Evolutionary conservation across 2,329 filamentous ascomycete species (phyloP).

Genomic region (Arachnopeziza araneosa): DNA sequence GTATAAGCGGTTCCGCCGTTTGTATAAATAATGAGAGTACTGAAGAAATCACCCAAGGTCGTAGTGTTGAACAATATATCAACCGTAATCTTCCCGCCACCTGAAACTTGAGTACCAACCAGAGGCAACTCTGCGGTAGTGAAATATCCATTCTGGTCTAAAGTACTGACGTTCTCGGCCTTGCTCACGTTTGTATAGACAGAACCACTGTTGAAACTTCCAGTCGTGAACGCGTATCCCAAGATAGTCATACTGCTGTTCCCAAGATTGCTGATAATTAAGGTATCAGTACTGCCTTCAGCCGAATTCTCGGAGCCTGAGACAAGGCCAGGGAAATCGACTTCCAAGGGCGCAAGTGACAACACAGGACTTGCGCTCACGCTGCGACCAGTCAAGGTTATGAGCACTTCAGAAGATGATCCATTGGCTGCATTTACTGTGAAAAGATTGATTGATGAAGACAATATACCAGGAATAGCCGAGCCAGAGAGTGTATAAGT

Average conservation of each 20-base stretch:
- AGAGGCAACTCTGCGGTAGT: slow-evolving; percentile 2
- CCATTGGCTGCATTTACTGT: slow-evolving; percentile 30
- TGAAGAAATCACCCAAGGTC: slow-evolving; percentile 13
- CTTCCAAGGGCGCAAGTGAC: slow-evolving; percentile 26
- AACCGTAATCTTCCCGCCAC: slow-evolving; percentile 19
- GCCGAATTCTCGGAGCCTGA: slow-evolving; percentile 18
- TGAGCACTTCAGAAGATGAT: slow-evolving; percentile 29
- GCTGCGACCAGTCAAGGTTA: slow-evolving; percentile 28
- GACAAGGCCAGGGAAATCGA: slow-evolving; percentile 31
- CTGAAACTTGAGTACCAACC: slow-evolving; percentile 16
- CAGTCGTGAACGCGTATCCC: slow-evolving; percentile 22
- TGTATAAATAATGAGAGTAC: neutral
- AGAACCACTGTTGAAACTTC: slow-evolving; percentile 4
- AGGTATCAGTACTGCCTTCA: slow-evolving; percentile 18
- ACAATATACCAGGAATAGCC: neutral
- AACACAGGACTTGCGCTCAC: slow-evolving; percentile 28
- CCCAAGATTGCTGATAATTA: slow-evolving; percentile 30
- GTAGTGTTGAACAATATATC: slow-evolving; percentile 14
- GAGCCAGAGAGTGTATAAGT: neutral
- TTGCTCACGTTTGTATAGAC: neutral
- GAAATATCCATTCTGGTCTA: slow-evolving; percentile 1
- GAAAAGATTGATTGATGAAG: slow-evolving; percentile 1
- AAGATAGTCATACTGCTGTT: slow-evolving; percentile 26
- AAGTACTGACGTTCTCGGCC: neutral
- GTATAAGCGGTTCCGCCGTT: neutral